Conservation (phyloP, 2,329 filamentous ascomycete species). For the Fusarium sororula region DNA sequence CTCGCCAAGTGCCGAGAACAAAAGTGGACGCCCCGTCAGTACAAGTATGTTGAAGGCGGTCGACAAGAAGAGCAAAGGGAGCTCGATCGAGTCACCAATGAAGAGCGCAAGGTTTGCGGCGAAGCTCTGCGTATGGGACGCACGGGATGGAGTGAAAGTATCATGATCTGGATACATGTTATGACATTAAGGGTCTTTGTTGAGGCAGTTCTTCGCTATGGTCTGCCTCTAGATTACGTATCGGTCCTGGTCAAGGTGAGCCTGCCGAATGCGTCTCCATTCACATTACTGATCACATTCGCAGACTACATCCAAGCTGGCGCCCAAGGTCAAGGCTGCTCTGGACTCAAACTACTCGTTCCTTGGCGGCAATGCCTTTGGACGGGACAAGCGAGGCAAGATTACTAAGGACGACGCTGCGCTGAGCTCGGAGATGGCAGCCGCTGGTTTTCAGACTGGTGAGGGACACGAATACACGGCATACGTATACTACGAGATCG, state of each 20-base stretch:
- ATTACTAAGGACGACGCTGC: constrained; percentile 89
- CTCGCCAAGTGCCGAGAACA: constrained; percentile 90
- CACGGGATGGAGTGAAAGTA: constrained; percentile 94
- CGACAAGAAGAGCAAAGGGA: constrained; percentile 90
- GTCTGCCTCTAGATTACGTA: constrained; percentile 88
- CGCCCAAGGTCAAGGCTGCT: constrained; percentile 79
- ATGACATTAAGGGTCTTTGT: constrained; percentile 93
- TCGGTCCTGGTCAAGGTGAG: constrained; percentile 85
- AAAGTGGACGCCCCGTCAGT: constrained; percentile 94
- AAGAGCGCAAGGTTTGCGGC: constrained; percentile 92
- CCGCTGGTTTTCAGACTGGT: constrained; percentile 71
- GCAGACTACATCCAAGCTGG: constrained; percentile 83
- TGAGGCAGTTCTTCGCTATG: constrained; percentile 96
- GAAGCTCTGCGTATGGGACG: constrained; percentile 87
- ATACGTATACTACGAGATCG: constrained; percentile 97
- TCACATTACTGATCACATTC: constrained; percentile 19
- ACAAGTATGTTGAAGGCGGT: constrained; percentile 90
- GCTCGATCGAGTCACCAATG: constrained; percentile 80
- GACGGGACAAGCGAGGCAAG: constrained; percentile 90
- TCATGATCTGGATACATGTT: constrained; percentile 96
- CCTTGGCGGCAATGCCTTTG: constrained; percentile 92
- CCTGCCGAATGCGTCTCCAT: not conserved
- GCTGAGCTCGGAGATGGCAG: constrained; percentile 83
- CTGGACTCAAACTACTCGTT: constrained; percentile 90
- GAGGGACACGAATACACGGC: constrained; percentile 89